Percentiles rank a stretch among this genome's conserved stretches.
phyloP scores from a whole-genome alignment of 2,329 filamentous ascomycete species.

The Colletotrichum shisoi region DNA sequence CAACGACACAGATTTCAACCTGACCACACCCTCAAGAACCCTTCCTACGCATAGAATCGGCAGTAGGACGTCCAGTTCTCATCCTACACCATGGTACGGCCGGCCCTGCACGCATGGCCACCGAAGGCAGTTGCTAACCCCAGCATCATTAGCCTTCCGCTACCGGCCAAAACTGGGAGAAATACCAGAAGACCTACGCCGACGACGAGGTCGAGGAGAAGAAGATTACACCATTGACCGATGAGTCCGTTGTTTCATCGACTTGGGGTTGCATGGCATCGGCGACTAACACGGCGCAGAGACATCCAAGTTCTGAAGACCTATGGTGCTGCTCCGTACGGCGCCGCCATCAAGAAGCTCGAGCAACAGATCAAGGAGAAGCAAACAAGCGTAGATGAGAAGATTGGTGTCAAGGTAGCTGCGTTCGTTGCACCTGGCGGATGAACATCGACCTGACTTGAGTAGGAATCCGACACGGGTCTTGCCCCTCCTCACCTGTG shows the following conservation, averaged over 20 bases:
- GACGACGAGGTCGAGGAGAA: conserved; percentile 99
- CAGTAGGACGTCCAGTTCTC: conserved; percentile 43
- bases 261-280: conserved; percentile 20
- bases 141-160: conserved; percentile 85
- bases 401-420: conserved; percentile 84
- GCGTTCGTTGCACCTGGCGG: neutral
- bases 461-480: conserved; percentile 94
- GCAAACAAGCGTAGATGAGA: conserved; percentile 97
- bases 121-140: conserved; percentile 43
- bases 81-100: conserved; percentile 55
- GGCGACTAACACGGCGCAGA: conserved; percentile 58
- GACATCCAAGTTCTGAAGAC: conserved; percentile 99
- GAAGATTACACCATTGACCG: conserved; percentile 96
- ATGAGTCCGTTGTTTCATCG: conserved; percentile 75
- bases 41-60: conserved; percentile 7
- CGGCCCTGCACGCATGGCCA: conserved; percentile 19
- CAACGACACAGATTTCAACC: conserved; percentile 1
- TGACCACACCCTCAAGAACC: neutral
- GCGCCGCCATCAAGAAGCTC: conserved; percentile 90
- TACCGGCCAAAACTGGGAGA: conserved; percentile 95
- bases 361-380: conserved; percentile 99
- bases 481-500: conserved; percentile 97
- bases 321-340: conserved; percentile 96
- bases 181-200: conserved; percentile 96
- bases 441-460: conserved; percentile 31